Conservation (phyloP, 1,139 yeast species). For the Blastobotrys malaysiensis region DNA sequence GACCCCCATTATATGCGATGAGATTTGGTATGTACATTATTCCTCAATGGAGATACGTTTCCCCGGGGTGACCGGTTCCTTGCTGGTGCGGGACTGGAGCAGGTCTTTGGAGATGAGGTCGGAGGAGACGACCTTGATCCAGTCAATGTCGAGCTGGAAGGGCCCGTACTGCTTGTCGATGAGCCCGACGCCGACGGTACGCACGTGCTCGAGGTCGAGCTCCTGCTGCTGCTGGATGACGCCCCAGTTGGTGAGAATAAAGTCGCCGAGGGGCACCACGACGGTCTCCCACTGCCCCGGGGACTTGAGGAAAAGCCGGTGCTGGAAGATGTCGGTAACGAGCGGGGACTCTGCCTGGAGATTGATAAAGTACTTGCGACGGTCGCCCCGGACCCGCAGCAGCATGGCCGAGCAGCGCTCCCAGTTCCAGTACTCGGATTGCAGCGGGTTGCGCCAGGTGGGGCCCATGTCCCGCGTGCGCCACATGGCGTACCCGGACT, state of each 20-base stretch:
- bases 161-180: constrained; percentile 80
- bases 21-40: too few species aligned
- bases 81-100: constrained; percentile 4
- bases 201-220: constrained; percentile 58
- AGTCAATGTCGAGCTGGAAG: constrained; percentile 61
- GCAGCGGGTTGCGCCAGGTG: constrained; percentile 26
- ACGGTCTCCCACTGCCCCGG: constrained; percentile 87
- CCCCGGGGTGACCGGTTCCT: constrained; percentile 19
- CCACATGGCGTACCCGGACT: constrained; percentile 85
- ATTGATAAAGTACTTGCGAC: constrained; percentile 70
- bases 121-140: constrained; percentile 51
- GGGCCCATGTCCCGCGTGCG: constrained; percentile 53
- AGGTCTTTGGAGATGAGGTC: constrained; percentile 13
- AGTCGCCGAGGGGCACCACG: constrained; percentile 67
- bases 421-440: constrained; percentile 54
- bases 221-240: constrained; percentile 65
- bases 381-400: constrained; percentile 68
- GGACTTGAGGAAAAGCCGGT: constrained; percentile 62
- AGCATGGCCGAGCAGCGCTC: constrained; percentile 52
- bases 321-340: constrained; percentile 77
- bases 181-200: constrained; percentile 74
- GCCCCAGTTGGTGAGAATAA: constrained; percentile 81
- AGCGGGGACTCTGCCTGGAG: constrained; percentile 77
- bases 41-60: constrained; percentile 24
- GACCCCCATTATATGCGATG: too few species aligned